Conservation (phyloP, 495 filamentous ascomycete species). For the Penicillium turbatum region DNA sequence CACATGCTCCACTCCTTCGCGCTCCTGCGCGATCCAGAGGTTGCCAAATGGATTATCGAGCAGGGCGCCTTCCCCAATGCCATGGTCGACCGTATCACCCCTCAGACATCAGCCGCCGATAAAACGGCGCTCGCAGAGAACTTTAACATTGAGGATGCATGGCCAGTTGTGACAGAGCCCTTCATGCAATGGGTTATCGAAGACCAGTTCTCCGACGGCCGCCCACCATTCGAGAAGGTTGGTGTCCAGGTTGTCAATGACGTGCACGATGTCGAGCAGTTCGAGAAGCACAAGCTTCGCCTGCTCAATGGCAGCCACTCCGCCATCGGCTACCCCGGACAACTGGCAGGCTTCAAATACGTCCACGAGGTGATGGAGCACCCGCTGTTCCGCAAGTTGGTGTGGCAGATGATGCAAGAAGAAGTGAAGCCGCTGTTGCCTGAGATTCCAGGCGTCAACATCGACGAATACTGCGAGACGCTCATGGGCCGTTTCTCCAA, state of each 20-base stretch:
- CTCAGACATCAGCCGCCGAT: conserved; percentile 39
- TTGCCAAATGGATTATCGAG: conserved; percentile 43
- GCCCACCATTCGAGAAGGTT: conserved; percentile 44
- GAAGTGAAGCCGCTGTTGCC: conserved; percentile 46
- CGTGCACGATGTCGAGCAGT: conserved; percentile 42
- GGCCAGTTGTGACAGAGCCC: conserved; percentile 48
- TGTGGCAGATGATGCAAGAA: conserved; percentile 49
- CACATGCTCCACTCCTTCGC: conserved; percentile 48
- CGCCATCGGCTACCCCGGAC: conserved; percentile 43
- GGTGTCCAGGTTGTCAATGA: conserved; percentile 46
- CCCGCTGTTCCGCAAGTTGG: conserved; percentile 36
- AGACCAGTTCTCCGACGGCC: conserved; percentile 45
- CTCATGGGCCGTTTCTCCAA: conserved; percentile 48
- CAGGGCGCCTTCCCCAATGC: conserved; percentile 45
- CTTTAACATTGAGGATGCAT: conserved; percentile 42
- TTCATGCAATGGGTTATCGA: conserved; percentile 51
- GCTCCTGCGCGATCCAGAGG: conserved; percentile 34
- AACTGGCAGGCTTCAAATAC: conserved; percentile 43
- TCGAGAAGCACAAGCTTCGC: conserved; percentile 49
- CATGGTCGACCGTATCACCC: conserved; percentile 51
- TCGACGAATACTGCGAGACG: conserved; percentile 44
- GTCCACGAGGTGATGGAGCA: conserved; percentile 47
- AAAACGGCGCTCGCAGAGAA: conserved; percentile 33
- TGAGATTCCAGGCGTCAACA: conserved; percentile 40
- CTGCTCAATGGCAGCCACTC: conserved; percentile 47